Base-by-base conservation (phyloP, 2,329 filamentous ascomycete genomes). In the Ilyonectria robusta region DNA sequence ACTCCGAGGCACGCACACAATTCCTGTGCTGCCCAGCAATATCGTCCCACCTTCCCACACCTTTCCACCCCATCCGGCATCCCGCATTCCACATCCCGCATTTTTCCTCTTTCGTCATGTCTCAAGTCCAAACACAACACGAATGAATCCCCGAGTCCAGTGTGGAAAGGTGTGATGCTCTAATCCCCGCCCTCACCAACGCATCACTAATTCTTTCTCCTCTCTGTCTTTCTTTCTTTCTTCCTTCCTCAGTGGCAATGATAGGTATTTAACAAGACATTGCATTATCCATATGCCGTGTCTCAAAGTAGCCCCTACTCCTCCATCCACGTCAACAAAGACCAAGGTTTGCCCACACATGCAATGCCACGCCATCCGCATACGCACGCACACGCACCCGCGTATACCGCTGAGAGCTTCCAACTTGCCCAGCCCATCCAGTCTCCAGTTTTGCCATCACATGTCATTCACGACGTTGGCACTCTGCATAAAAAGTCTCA, bases 321-420 rank as follows among this genome's bases (percentile, higher is more conserved):
- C 40, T n/a, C 40, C 40, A 42, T 42, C n/a, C 40, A 33, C 50
- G 29, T 33, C 50, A 29, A 53, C 50, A 33, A n/a, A 29, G 26
- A 33, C 17, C 15, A 33, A 53, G 26, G 29, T 51, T 47, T 61
- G 59, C 31, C 66, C 68, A 72, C 57, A 67, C 64, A 72, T 62
- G 62, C 59, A 56, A 51, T 44, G 72, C 65, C 72, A 75, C 72
- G 70, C 67, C 63, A 53, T 69, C 44, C 23, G 48, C 63, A 46
- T 61, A 26, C 57, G 46, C 26, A 26, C 57, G 46, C 26, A 54
- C 46, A 21, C 40, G 26, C 60, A 55, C 29, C 50, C 23, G 17
- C 33, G 31, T 33, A 33, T 11, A 11, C 31, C 8, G 31, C 31
- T 10, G 3, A 2, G 6, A 33, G 26, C 31, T 33, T 9, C 56